These are phyloP conservation scores for Aspergillus taichungensis DNA, from an alignment of 495 filamentous ascomycete species.

Conservation along the genomic window DNA sequence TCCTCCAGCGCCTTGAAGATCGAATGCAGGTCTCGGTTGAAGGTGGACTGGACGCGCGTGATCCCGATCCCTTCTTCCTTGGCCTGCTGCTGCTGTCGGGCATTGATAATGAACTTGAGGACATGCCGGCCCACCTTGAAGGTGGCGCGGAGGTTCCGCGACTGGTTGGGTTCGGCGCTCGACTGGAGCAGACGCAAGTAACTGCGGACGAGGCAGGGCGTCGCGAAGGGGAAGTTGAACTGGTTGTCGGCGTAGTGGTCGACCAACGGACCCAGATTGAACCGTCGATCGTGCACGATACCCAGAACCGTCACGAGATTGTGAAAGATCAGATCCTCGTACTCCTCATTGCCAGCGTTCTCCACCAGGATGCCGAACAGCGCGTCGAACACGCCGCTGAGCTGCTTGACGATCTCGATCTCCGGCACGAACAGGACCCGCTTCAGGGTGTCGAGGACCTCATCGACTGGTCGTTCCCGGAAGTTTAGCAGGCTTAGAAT, in stretches of 20 bases:
- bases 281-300: conserved; percentile 89
- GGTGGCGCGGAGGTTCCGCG: conserved; percentile 76
- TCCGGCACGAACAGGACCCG: conserved; percentile 89
- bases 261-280: conserved; percentile 82
- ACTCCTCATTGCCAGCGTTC: conserved; percentile 79
- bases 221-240: conserved; percentile 92
- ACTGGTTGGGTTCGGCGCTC: conserved; percentile 67
- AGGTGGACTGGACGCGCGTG: conserved; percentile 63
- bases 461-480: conserved; percentile 62
- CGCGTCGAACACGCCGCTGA: conserved; percentile 83
- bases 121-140: conserved; percentile 93
- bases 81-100: conserved; percentile 72
- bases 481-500: conserved; percentile 78
- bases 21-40: conserved; percentile 71
- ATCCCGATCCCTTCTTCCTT: conserved; percentile 89
- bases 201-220: conserved; percentile 80
- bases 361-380: conserved; percentile 87
- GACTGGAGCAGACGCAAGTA: conserved; percentile 75
- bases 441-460: conserved; percentile 65
- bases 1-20: conserved; percentile 86
- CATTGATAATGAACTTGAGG: conserved; percentile 90
- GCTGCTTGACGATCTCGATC: conserved; percentile 92
- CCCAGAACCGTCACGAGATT: conserved; percentile 82
- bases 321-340: conserved; percentile 87
- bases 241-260: conserved; percentile 82